Evolutionary conservation across 2,329 filamentous ascomycete genomes (phyloP).

Genomic region (Pseudogymnoascus destructans): DNA sequence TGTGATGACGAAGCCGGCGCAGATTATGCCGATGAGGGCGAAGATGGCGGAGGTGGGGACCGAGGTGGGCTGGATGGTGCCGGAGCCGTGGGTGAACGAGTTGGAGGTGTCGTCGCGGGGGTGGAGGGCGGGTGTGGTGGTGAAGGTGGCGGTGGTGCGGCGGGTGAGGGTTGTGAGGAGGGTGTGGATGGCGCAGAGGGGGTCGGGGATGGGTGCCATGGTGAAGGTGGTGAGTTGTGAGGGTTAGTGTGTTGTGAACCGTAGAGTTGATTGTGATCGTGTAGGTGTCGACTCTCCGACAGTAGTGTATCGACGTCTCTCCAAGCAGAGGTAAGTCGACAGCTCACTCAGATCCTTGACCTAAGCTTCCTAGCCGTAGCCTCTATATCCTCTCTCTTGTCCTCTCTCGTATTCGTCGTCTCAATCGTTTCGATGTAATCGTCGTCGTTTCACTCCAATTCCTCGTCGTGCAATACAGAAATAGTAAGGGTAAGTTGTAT

Average conservation of each 20-base stretch:
- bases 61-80: slow-evolving; percentile 39
- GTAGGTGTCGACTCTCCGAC: neutral
- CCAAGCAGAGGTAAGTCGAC: neutral
- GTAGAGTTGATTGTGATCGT: neutral
- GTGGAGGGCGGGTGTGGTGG: neutral
- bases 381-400: neutral
- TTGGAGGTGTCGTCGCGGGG: slow-evolving; percentile 13
- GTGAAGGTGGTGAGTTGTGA: neutral
- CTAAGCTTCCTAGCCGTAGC: neutral
- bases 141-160: neutral
- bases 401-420: neutral
- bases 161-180: slow-evolving; percentile 3
- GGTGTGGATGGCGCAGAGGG: neutral
- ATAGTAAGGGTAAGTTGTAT: neutral
- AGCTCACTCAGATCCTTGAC: neutral
- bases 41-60: slow-evolving; percentile 58
- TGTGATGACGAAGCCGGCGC: slow-evolving; percentile 57
- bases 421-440: neutral
- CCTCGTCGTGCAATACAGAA: neutral
- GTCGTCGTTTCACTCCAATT: neutral
- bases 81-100: slow-evolving; percentile 31
- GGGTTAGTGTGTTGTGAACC: neutral
- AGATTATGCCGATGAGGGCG: slow-evolving; percentile 73
- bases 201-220: slow-evolving; percentile 8
- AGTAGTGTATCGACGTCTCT: neutral